Conservation (phyloP, 768 basidiomycete genomes). For the Panellus pusillus region DNA sequence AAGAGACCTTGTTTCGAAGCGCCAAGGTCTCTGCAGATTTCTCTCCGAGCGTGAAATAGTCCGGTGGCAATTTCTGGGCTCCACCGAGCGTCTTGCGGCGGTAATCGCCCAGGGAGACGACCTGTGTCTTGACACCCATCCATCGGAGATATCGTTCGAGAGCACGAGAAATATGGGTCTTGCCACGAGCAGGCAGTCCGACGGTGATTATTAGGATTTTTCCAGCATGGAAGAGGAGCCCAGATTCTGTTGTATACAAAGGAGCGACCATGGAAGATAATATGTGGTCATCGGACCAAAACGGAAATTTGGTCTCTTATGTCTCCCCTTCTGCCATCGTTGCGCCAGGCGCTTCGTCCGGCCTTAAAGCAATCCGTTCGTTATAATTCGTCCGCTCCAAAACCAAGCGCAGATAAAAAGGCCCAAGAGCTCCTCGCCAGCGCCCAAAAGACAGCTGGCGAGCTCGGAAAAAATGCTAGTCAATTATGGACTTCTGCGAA, state of each 20-base stretch:
- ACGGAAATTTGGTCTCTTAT: neutral
- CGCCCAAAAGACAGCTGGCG: slow-evolving; percentile 57
- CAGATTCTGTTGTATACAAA: slow-evolving; percentile 88
- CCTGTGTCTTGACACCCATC: slow-evolving; percentile 96
- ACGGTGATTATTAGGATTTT: slow-evolving; percentile 93
- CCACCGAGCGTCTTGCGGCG: slow-evolving; percentile 87
- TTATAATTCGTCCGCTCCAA: slow-evolving; percentile 44
- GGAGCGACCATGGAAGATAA: slow-evolving; percentile 78
- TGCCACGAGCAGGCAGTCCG: slow-evolving; percentile 91
- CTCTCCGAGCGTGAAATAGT: slow-evolving; percentile 88
- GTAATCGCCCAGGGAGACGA: slow-evolving; percentile 94
- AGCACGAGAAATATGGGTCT: slow-evolving; percentile 95
- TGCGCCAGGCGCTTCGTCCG: slow-evolving; percentile 27
- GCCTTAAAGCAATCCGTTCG: slow-evolving; percentile 35
- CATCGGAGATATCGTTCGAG: slow-evolving; percentile 97
- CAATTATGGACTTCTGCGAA: slow-evolving; percentile 20
- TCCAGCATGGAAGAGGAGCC: slow-evolving; percentile 87
- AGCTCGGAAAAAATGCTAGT: slow-evolving; percentile 26
- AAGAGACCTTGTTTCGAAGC: slow-evolving; percentile 70
- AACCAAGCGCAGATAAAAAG: slow-evolving; percentile 62
- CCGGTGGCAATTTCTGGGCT: slow-evolving; percentile 82
- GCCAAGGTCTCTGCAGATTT: slow-evolving; percentile 80
- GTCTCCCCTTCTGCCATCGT: slow-evolving; percentile 19
- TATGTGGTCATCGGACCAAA: neutral
- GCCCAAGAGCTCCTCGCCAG: slow-evolving; percentile 64